Evolutionary conservation across 495 filamentous ascomycete species (phyloP), one percentile per base, ranked within the genome.

Genomic region (Cairneyella variabilis): DNA sequence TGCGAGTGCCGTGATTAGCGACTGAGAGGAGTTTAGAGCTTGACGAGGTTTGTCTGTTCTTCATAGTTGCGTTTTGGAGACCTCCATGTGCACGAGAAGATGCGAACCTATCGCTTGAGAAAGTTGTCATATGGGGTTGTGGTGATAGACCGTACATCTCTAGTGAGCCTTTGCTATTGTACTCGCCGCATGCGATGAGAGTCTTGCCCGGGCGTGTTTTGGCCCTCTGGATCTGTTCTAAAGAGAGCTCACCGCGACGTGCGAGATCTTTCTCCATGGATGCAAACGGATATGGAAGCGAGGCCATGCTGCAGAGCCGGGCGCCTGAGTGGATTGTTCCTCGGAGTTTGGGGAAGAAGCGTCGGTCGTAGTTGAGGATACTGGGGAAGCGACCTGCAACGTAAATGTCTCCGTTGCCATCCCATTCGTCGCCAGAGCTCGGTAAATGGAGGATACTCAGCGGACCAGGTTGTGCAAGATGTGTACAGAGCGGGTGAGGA

Each of bases 331-430:
- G 80, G 17, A 96, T 81, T 5, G 90, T 89, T 12, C 79, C 83
- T 46, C 79, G 76, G 11, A 97, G 75, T 7, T 80, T 80, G 11
- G 91, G 89, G 65, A 96, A 96, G 68, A 79, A 89, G 38, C 91
- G 83, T 17, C 90, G 81, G 62, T 96, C 90, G 66, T 96, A 97
- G 58, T 85, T 86, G 4, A 97, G 72, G 57, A 97, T 89, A 66
- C 84, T 91, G 10, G 90, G 87, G 66, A 97, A 97, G 22, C 92
- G 83, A 10, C 92, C 92, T 0, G 87, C 91, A 27, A 97, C 83
- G 71, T 86, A 89, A 38, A 91, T 84, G 26, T 85, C 78, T 25
- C 80, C 77, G 25, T 83, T 82, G 18, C 76, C 65, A 48, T 72
- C 64, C 48, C 70, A 73, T 14, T 68, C 63, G n/a, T 70, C 61